Evolutionary conservation across 306 rosid species (phyloP), one percentile per base, ranked within the genome.

Genomic region (Trifolium subterraneum): DNA sequence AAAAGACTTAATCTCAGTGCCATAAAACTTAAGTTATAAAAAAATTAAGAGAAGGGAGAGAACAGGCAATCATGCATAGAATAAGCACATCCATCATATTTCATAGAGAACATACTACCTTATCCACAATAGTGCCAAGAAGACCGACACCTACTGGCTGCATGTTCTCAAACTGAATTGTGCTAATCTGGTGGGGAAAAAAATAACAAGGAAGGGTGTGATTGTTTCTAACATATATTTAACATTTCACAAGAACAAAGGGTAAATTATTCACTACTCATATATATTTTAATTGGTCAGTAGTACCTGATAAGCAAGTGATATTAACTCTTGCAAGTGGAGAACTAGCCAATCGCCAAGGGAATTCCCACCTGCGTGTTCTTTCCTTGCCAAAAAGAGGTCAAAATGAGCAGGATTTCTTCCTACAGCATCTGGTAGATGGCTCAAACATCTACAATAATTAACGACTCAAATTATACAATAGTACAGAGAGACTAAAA

Each of bases 291-390:
- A 48, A 29, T 44, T 68, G 48, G 38, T 51, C 68, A 72, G 70
- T 25, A 76, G 84, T 68, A 94, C 98, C 98, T 94, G 98, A 83
- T 94, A 94, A 65, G 98, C 98, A 65, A 94, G 96, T 64, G 97
- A 92, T 86, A 91, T 91, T 78, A 94, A 85, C 84, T 94, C 98
- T 84, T 94, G 97, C 78, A 94, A 84, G 84, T 88, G 96, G 72
- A 88, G 86, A 73, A 91, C 94, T 10, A 91, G 93, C 97, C 98
- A 94, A 79, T 84, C 92, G 79, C 89, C 74, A 74, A 87, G 50
- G 70, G 70, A 79, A 73, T 45, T 87, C 67, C 84, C 87, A 71
- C 80, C 83, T 10, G 65, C 78, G 60, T 66, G 69, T 79, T 86
- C 88, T 76, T 90, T 86, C 83, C 94, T 90, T 31, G 97, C 97